Evolutionary conservation across 192 early-diverging fungal genomes (phyloP), one percentile per base, ranked within the genome.

Genomic region (Podila minutissima): DNA sequence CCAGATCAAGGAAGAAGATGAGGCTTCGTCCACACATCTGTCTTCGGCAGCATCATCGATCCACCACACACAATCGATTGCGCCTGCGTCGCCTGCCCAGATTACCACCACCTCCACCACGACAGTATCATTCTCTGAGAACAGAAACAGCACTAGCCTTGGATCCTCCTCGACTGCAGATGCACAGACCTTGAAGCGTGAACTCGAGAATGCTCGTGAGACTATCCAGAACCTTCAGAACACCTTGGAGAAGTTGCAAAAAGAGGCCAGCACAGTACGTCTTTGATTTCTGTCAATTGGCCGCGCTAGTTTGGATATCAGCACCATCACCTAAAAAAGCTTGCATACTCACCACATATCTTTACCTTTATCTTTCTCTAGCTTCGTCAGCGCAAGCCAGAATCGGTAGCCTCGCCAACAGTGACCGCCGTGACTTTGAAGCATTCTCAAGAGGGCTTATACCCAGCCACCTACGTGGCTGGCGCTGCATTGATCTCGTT

Each of bases 391-490:
- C 71, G 67, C 62, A 71, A 66, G 64, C 46, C 82, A 35, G 84
- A 74, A 4, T 8, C 65, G 37, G 60, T 61, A 59, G 55, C 68
- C 20, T 67, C 74, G 37, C 60, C 60, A 17, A 63, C 64, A 57
- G 66, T 81, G 82, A 77, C 71, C 7, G 63, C 77, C 12, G 71
- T 76, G 19, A 55, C 68, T 17, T 58, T 81, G 73, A 71, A 83
- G 53, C 71, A 77, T 58, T 71, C 82, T 29, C 75, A 85, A 58
- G 72, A 86, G 58, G 91, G 91, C 65, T 90, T 91, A 0, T 88
- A 92, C 35, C 91, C 90, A 32, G 82, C 89, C 35, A 89, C 87
- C 66, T 87, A 90, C 2, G 86, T 94, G 1, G 82, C 82, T 37
- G 85, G 86, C 32, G 87, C 92, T 11, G 89, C 91, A 2, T 55